Base-by-base conservation (phyloP, 2,329 filamentous ascomycete genomes). In the Colletotrichum musicola region DNA sequence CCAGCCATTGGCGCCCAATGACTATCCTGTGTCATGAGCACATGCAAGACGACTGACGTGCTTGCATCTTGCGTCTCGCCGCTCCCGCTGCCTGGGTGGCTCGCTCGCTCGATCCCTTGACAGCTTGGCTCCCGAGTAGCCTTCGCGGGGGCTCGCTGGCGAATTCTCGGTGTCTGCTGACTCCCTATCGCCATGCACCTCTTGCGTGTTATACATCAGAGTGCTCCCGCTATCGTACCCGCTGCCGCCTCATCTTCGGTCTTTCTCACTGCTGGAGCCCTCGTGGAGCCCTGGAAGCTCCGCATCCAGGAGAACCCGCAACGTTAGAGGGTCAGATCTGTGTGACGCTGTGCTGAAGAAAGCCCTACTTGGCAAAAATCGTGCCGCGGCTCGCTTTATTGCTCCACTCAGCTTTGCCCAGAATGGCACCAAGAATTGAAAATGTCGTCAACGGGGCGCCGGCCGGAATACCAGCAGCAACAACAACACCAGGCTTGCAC, bases 311-410 rank as follows among this genome's bases (percentile, higher is more conserved):
- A 61, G 35, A 65, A 55, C 38, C 40, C 13, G 35, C 50, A 47
- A 56, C 30, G 56, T 35, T 12, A 57, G 44, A 64, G 55, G 22
- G 50, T 14, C 35, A 51, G 66, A 57, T 65, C 55, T 66, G 54
- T 66, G 35, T 47, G 56, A 66, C 66, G 50, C 62, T 57, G 51
- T 56, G 66, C 50, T 69, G 66, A 69, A 69, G 66, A 69, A 69
- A 53, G 27, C 18, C 38, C 25, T 22, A 27, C 55, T 65, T 69
- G 62, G 55, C 66, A 56, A 44, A 38, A 38, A 18, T 54, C 35
- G 42, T 47, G 62, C 56, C 50, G 54, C 35, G 42, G 16, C 20
- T 25, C 50, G 30, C 10, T 35, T 27, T 46, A 30, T 27, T 22
- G 18, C 51, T 56, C 51, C 60, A 47, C 60, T 27, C 40, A 25